Evolutionary conservation across 208 protist genomes (phyloP).

Genomic region (Leptomonas pyrrhocoris): DNA sequence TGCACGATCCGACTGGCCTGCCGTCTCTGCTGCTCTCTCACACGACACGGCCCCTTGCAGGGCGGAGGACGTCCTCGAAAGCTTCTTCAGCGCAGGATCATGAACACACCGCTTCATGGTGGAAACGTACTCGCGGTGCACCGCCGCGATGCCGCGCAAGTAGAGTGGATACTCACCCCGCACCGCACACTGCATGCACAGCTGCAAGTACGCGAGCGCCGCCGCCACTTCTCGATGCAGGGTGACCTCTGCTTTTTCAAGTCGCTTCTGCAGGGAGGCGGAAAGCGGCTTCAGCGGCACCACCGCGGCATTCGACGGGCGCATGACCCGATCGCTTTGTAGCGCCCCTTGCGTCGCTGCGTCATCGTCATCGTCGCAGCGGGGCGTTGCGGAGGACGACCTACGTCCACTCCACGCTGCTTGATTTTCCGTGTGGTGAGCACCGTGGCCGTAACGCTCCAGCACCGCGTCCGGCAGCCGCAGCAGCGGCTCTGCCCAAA

Average conservation of each 20-base stretch:
- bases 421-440: not conserved
- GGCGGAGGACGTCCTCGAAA: not conserved
- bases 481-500: constrained; percentile 8
- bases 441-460: constrained; percentile 5
- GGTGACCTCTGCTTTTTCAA: constrained; percentile 5
- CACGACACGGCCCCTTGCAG: not conserved
- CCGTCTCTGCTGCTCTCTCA: not conserved
- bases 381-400: not conserved
- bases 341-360: not conserved
- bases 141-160: constrained; percentile 18
- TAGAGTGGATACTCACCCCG: constrained; percentile 22
- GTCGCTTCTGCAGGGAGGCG: not conserved
- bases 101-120: not conserved
- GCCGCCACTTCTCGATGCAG: constrained; percentile 22
- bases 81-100: too few species aligned
- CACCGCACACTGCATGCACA: constrained; percentile 24
- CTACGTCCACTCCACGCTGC: too few species aligned
- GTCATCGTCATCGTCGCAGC: not conserved
- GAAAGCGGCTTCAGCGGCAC: not conserved
- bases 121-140: constrained; percentile 9
- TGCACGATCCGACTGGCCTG: not conserved
- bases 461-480: constrained; percentile 6
- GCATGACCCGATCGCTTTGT: not conserved
- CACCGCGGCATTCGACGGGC: not conserved
- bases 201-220: constrained; percentile 11